Evolutionary conservation across 208 protist genomes (phyloP).

Genomic region (Vickermania ingenoplastis): DNA sequence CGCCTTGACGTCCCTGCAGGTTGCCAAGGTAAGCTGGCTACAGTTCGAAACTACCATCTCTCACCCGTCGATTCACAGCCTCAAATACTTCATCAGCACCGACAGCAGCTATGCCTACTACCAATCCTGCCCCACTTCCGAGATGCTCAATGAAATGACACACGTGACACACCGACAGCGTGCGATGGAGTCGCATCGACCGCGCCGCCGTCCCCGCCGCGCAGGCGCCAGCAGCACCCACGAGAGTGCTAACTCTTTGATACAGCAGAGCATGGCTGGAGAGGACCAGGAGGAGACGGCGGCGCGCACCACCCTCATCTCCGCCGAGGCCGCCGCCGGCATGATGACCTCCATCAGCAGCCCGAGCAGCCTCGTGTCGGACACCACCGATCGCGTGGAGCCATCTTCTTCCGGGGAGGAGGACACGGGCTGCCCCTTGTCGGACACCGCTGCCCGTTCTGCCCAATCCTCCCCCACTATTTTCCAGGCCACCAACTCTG

Average conservation of each 20-base stretch:
- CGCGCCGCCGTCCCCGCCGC: neutral
- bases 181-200: neutral
- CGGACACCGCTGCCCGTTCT: neutral
- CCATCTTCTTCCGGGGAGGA: neutral
- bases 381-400: no score
- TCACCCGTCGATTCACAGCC: slow-evolving; percentile 19
- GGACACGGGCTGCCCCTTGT: neutral
- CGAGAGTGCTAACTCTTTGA: neutral
- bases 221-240: neutral
- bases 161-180: slow-evolving; percentile 6
- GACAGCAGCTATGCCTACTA: slow-evolving; percentile 44
- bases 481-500: neutral
- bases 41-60: slow-evolving; percentile 55
- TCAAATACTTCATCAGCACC: slow-evolving; percentile 39
- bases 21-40: slow-evolving; percentile 45
- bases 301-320: neutral
- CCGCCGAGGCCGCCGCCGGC: neutral
- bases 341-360: neutral
- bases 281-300: neutral
- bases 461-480: neutral
- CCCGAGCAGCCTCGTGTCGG: neutral
- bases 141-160: slow-evolving; percentile 33
- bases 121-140: slow-evolving; percentile 24
- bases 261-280: neutral
- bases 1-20: slow-evolving; percentile 31